phyloP scores from a whole-genome alignment of 2,329 filamentous ascomycete species.

The Madurella mycetomatis region DNA sequence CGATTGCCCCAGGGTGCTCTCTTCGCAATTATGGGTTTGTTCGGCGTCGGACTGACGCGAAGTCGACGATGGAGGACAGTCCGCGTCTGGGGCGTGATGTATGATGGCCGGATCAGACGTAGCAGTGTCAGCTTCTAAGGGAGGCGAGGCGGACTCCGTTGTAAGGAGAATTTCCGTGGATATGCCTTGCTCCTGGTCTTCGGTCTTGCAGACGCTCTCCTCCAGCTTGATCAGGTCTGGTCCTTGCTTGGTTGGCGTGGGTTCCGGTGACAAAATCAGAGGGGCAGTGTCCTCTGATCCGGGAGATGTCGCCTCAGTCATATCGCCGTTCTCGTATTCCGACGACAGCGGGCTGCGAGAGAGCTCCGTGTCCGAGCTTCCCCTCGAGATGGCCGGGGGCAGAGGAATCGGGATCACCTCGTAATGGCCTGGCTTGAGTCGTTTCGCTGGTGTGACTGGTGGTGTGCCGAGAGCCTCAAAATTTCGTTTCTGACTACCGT shows the following conservation, averaged over 20 bases:
- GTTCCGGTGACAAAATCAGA: slow-evolving; percentile 32
- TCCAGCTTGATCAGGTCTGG: slow-evolving; percentile 32
- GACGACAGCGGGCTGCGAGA: slow-evolving; percentile 30
- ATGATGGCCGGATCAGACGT: too few species aligned
- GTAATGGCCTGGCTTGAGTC: slow-evolving; percentile 36
- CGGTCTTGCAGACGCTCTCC: slow-evolving; percentile 21
- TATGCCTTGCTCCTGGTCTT: slow-evolving; percentile 7
- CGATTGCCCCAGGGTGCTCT: too few species aligned
- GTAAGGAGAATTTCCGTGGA: slow-evolving; percentile 12
- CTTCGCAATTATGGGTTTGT: too few species aligned
- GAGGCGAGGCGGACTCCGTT: not conserved
- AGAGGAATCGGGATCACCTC: slow-evolving; percentile 29
- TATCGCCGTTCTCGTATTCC: slow-evolving; percentile 30
- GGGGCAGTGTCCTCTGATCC: slow-evolving; percentile 45
- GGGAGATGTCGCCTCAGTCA: slow-evolving; percentile 48
- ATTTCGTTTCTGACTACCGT: slow-evolving; percentile 38
- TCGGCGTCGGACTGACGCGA: too few species aligned
- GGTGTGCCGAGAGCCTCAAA: slow-evolving; percentile 47
- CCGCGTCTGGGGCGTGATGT: too few species aligned
- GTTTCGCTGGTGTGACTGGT: slow-evolving; percentile 53
- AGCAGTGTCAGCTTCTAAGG: too few species aligned
- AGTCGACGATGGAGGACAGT: too few species aligned
- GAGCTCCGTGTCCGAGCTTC: slow-evolving; percentile 35
- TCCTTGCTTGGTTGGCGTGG: slow-evolving; percentile 30
- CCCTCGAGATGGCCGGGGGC: slow-evolving; percentile 33